phyloP scores from a whole-genome alignment of 257 asterid genomes.

The Ajuga chamaepitys region DNA sequence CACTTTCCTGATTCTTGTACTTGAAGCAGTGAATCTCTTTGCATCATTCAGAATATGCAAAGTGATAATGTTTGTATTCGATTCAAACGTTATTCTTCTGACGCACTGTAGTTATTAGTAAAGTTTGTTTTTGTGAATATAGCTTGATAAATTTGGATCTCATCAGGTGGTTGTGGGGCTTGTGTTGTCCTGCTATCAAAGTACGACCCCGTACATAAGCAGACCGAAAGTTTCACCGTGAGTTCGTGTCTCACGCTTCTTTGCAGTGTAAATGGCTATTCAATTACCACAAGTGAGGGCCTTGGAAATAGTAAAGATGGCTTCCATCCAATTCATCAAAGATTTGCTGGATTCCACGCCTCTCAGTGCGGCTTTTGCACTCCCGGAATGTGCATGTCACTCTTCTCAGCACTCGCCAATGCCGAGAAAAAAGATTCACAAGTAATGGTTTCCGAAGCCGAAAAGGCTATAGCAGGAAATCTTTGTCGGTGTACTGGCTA shows the following conservation, averaged over 20 bases:
- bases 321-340: slow-evolving; percentile 19
- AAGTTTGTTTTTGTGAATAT: not conserved
- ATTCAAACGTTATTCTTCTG: not conserved
- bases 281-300: slow-evolving; percentile 15
- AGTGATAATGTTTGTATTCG: not conserved
- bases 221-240: slow-evolving; percentile 12
- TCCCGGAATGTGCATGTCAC: slow-evolving; percentile 20
- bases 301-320: slow-evolving; percentile 10
- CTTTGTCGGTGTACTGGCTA: slow-evolving; percentile 20
- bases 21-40: not conserved
- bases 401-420: slow-evolving; percentile 14
- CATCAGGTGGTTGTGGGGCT: slow-evolving; percentile 22
- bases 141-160: not conserved
- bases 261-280: slow-evolving; percentile 16
- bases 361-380: slow-evolving; percentile 22
- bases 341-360: slow-evolving; percentile 19
- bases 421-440: slow-evolving; percentile 2
- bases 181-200: slow-evolving; percentile 16
- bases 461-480: slow-evolving; percentile 11
- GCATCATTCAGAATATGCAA: not conserved
- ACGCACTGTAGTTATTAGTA: not conserved
- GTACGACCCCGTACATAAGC: not conserved
- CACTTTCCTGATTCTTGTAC: not conserved
- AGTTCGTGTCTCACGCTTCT: slow-evolving; percentile 17
- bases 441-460: slow-evolving; percentile 15